A percentile compares a stretch with the other conserved stretches of the same genome.
These are phyloP conservation scores for Vitis rotundifolia DNA, from an alignment of 164 flowering plant species.

Conservation along the genomic window DNA sequence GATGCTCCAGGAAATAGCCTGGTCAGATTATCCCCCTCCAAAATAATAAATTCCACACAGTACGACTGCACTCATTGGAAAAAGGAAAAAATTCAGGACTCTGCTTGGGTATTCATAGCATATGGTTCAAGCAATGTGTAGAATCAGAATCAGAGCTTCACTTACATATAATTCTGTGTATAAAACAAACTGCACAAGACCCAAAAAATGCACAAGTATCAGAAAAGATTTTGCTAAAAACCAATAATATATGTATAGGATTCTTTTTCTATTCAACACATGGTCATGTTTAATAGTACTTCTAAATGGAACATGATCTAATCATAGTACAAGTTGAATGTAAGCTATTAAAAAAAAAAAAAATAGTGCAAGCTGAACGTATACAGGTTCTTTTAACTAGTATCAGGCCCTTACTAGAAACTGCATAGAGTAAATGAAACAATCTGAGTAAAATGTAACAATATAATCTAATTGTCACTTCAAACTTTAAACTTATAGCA, in stretches of 20 bases:
- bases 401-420: no score
- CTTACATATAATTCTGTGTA: conserved; percentile 91
- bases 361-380: no score
- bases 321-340: no score
- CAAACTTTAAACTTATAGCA: no score
- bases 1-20: conserved; percentile 76
- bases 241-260: neutral
- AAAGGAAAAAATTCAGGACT: conserved; percentile 5
- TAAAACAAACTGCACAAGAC: conserved; percentile 67
- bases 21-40: conserved; percentile 92
- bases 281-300: neutral
- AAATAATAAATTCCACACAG: conserved; percentile 85
- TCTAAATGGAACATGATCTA: no score
- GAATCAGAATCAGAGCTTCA: conserved; percentile 14
- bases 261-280: neutral
- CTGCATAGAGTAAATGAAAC: no score
- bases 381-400: no score
- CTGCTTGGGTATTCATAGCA: neutral
- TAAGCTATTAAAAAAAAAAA: no score
- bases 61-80: conserved; percentile 57
- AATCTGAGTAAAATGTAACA: no score
- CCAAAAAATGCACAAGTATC: conserved; percentile 14
- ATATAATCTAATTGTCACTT: no score
- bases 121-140: neutral
- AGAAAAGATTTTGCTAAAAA: conserved; percentile 11